Base-by-base conservation (phyloP, 352 stramenopile species). In the Globisporangium spiculum region DNA sequence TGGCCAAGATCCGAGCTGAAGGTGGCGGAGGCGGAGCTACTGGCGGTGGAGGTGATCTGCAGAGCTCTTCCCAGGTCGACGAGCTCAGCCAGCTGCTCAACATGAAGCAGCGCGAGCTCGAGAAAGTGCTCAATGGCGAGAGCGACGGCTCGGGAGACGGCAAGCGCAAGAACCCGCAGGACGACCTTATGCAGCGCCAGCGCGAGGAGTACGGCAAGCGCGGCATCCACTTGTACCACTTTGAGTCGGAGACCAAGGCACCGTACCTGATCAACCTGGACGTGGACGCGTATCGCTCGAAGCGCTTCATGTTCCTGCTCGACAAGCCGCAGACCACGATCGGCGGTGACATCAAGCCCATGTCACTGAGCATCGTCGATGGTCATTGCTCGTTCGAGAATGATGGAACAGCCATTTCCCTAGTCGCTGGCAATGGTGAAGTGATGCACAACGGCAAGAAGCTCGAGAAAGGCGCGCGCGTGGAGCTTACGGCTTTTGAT, bases 241-340 rank as follows among this genome's bases (percentile, higher is more conserved):
- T 97, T 72, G 93, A 97, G 66, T 71, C 78, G 22, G 90, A 93
- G 18, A 98, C 85, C 0, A 87, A 60, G 58, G 70, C 79, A 27
- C 92, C 92, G 22, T 97, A 98, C 71, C 83, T 98, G 10, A 92
- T 98, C 68, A 98, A 98, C 70, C 67, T 98, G 36, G 94, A 98
- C 67, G 93, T 98, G 48, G 94, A 98, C 65, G 90, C 89, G 22
- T 98, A 98, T 71, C 86, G 94, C 14, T 94, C 89, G 26, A 86
- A 93, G 69, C 90, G 94, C 27, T 98, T 98, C 70, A 94, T 98
- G 86, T 98, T 97, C 69, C 63, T 98, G 18, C 72, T 98, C 53
- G 72, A 89, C 27, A 84, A 91, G 27, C 69, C 72, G 20, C 70
- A 74, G 22, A 80, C 81, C 38, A 83, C 74, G 12, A 78, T 91